Evolutionary conservation across 2,329 filamentous ascomycete species (phyloP).

Genomic region (Trichoderma koningiopsis): DNA sequence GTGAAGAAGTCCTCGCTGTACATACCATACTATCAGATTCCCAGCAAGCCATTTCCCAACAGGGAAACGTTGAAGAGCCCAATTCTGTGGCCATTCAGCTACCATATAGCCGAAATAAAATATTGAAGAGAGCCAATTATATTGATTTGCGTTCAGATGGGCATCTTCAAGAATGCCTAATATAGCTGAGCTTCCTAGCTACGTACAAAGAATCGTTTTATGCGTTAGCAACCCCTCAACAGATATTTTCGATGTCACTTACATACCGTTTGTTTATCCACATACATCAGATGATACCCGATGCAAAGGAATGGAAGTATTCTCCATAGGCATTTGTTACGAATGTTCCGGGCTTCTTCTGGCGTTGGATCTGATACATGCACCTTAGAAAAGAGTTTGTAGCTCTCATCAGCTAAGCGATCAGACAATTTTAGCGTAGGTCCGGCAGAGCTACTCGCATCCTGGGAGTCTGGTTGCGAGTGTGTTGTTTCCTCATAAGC

Average conservation of each 20-base stretch:
- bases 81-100: conserved; percentile 46
- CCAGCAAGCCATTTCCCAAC: conserved; percentile 47
- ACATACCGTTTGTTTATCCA: conserved; percentile 43
- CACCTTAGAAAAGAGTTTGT: conserved; percentile 44
- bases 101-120: conserved; percentile 56
- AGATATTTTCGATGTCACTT: not conserved
- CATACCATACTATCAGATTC: conserved; percentile 31
- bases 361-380: conserved; percentile 41
- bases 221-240: not conserved
- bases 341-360: conserved; percentile 36
- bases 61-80: conserved; percentile 48
- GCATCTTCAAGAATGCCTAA: conserved; percentile 27
- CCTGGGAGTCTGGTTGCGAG: not conserved
- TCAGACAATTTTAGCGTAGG: conserved; percentile 39
- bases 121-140: conserved; percentile 41
- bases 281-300: conserved; percentile 45
- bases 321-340: conserved; percentile 41
- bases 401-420: conserved; percentile 46
- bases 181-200: conserved; percentile 28
- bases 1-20: not conserved
- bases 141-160: conserved; percentile 26
- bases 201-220: not conserved
- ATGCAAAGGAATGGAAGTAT: conserved; percentile 44
- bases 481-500: conserved; percentile 16
- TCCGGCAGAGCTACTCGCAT: not conserved